phyloP scores from a whole-genome alignment of 352 stramenopile genomes.

The Hyaloperonospora brassicae region DNA sequence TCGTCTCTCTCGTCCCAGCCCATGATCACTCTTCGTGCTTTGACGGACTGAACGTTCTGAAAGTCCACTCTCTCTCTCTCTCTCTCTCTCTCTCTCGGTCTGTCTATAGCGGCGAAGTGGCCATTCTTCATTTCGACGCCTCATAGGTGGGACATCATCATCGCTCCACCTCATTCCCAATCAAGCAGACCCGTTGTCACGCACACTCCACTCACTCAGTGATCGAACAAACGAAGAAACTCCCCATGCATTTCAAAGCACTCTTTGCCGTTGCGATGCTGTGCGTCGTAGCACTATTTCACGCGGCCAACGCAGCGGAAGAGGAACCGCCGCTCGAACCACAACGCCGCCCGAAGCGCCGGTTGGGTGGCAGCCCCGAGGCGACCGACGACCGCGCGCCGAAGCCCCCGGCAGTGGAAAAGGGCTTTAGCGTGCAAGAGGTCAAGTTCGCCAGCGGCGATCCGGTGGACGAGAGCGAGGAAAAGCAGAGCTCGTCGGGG shows the following conservation, averaged over 20 bases:
- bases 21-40: slow-evolving; percentile 1
- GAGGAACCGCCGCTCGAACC: slow-evolving; percentile 3
- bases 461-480: slow-evolving; percentile 7
- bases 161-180: no score
- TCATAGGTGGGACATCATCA: background rate
- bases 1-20: slow-evolving; percentile 2
- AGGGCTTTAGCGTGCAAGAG: slow-evolving; percentile 32
- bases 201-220: background rate
- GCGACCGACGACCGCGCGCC: no score
- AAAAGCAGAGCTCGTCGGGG: slow-evolving; percentile 12
- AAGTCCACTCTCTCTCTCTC: background rate
- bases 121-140: background rate
- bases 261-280: slow-evolving; percentile 22
- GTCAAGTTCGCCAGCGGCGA: slow-evolving; percentile 37
- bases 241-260: slow-evolving; percentile 21
- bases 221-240: background rate
- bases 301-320: slow-evolving; percentile 10
- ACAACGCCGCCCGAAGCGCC: no score
- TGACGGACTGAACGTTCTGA: background rate
- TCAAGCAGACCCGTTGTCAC: no score
- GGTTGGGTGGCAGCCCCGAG: no score
- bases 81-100: no score
- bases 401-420: slow-evolving; percentile 1
- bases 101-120: no score
- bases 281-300: slow-evolving; percentile 15